Evolutionary conservation across 257 asterid species (phyloP).

Genomic region (Orobanche coerulescens): DNA sequence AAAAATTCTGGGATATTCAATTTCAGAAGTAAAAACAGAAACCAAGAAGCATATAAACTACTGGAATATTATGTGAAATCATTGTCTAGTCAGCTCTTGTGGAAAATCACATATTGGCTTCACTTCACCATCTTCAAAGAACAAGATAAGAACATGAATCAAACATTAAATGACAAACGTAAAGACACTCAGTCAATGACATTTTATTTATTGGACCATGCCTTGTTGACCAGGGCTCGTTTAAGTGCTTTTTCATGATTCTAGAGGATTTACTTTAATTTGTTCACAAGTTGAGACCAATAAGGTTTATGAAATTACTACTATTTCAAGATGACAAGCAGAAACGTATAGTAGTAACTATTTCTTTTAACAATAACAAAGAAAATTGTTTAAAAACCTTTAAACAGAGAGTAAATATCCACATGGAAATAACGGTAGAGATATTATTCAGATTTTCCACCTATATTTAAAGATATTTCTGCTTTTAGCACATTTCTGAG

Average conservation of each 20-base stretch:
- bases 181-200: not conserved
- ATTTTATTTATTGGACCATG: not conserved
- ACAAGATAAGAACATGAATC: not conserved
- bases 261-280: not conserved
- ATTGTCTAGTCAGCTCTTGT: not conserved
- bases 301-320: not conserved
- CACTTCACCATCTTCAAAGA: not conserved
- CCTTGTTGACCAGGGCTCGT: not conserved
- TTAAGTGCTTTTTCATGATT: not conserved
- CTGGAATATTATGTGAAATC: not conserved
- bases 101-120: not conserved
- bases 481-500: not conserved
- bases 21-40: not conserved
- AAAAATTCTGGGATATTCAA: not conserved
- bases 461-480: not conserved
- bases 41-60: not conserved
- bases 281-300: not conserved
- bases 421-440: not conserved
- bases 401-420: not conserved
- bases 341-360: not conserved
- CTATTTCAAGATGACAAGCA: not conserved
- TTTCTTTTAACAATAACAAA: not conserved
- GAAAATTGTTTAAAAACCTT: not conserved
- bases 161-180: conserved; percentile 1
- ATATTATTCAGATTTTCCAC: not conserved